Conservation (phyloP, 176 grass and related monocot genomes). For the Puya raimondii region DNA sequence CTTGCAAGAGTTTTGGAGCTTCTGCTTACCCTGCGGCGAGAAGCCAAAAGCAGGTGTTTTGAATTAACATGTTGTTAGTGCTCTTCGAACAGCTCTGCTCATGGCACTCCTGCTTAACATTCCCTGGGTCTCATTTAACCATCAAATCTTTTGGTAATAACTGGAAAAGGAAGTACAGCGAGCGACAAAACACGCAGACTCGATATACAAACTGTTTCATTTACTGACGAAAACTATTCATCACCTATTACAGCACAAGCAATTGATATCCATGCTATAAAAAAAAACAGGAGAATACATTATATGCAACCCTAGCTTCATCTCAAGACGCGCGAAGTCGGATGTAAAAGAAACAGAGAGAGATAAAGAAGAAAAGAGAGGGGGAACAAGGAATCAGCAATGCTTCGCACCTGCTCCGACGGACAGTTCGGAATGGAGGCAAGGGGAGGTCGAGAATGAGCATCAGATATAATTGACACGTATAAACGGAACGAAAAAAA, state of each 20-base stretch:
- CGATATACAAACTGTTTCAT: neutral
- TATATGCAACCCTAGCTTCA: too few species aligned
- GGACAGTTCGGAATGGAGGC: neutral
- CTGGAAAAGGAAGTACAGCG: too few species aligned
- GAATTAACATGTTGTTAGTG: too few species aligned
- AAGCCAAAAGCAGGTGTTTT: too few species aligned
- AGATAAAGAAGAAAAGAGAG: neutral
- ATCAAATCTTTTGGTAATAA: too few species aligned
- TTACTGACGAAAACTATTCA: neutral
- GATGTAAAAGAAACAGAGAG: neutral
- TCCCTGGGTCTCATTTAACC: too few species aligned
- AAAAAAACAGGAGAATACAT: neutral
- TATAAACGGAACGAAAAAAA: neutral
- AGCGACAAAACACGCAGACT: neutral
- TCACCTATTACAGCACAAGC: neutral
- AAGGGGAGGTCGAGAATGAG: slow-evolving; percentile 12
- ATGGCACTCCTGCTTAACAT: too few species aligned
- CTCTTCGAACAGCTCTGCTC: too few species aligned
- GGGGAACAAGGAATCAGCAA: neutral
- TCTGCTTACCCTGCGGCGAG: too few species aligned
- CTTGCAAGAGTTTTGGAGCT: too few species aligned
- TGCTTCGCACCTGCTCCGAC: slow-evolving; percentile 17
- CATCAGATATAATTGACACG: neutral
- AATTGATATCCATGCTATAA: neutral
- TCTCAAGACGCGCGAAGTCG: neutral